Conservation (phyloP, 1,284 basidiomycete species). For the Cerioporus squamosus region DNA sequence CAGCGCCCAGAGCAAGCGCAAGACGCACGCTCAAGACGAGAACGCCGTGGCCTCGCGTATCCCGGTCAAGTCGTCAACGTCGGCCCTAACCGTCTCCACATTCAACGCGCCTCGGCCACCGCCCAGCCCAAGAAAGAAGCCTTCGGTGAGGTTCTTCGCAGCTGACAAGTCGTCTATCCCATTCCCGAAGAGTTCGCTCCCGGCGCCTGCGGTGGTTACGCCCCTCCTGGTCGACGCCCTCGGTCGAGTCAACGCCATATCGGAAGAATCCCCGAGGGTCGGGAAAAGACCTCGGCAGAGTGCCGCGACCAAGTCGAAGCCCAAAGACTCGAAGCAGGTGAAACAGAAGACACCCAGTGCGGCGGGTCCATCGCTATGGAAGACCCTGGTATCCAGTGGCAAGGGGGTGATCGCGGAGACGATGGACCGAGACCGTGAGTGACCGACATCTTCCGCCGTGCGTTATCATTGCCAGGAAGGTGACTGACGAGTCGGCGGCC, state of each 20-base stretch:
- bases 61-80: constrained; percentile 7
- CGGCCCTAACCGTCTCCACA: background rate
- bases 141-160: background rate
- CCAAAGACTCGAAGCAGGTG: constrained; percentile 6
- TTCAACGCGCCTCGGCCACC: constrained; percentile 1
- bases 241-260: background rate
- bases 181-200: constrained; percentile 15
- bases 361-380: constrained; percentile 17
- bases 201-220: constrained; percentile 21
- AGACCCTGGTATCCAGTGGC: constrained; percentile 17
- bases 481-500: constrained; percentile 13
- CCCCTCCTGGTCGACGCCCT: constrained; percentile 10
- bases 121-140: constrained; percentile 1
- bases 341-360: background rate
- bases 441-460: constrained; percentile 4
- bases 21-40: constrained; percentile 14
- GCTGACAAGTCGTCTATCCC: constrained; percentile 7
- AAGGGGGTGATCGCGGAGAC: constrained; percentile 23
- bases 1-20: constrained; percentile 10
- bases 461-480: background rate
- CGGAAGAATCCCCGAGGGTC: background rate
- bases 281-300: constrained; percentile 4
- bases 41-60: constrained; percentile 11
- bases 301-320: constrained; percentile 2
- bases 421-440: constrained; percentile 28